Evolutionary conservation across 78 protist species (phyloP).

Genomic region (Dictyostelium discoideum): dicty_2.7 NC_007088.5:1905001-1905500

Average conservation of each 20-base stretch:
- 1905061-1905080: neutral
- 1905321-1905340: conserved; percentile 1
- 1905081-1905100: neutral
- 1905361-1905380: neutral
- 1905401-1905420: neutral
- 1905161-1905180: neutral
- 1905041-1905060: neutral
- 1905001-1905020: neutral
- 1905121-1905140: conserved; percentile 5
- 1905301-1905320: neutral
- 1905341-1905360: neutral
- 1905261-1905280: neutral
- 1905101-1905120: neutral
- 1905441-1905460: neutral
- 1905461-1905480: neutral
- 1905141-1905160: conserved; percentile 8
- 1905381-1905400: neutral
- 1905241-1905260: neutral
- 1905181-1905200: neutral
- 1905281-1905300: neutral
- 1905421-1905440: neutral
- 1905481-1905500: neutral
- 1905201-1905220: neutral
- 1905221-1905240: neutral
- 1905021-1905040: neutral